Evolutionary conservation across 1,139 yeast species (phyloP), one percentile per base, ranked within the genome.

Genomic region (Yamadazyma conglobata): DNA sequence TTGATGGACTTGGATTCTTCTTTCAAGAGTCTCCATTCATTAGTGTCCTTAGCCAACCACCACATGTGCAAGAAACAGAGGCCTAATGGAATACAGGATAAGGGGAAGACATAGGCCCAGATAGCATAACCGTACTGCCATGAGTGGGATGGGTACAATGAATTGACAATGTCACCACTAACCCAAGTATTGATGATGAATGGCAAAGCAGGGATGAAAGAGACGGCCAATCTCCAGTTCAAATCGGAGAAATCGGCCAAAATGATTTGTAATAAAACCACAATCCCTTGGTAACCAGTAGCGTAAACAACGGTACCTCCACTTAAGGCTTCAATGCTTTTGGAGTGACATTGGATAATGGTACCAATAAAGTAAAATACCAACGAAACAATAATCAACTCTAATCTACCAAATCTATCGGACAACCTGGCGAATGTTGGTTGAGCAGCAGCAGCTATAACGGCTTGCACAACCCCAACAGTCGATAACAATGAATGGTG

Each of bases 61-160:
- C 66, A 52, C 82, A 80, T 78, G 51, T 79, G 82, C 8, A 65
- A 22, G 46, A 78, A 60, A 44, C 80, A 70, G 8, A 40, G 38
- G 17, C 78, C 44, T 34, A 83, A 56, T 15, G 91, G 91, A 14
- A 82, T 35, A 44, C 79, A 64, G 5, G 74, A 52, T 19, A 80
- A 61, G 16, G 91, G 89, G 60, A 79, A 70, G 38, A 83, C 79
- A 48, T 80, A 78, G 1, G 88, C 88, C 85, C 85, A 83, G 73
- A 82, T 80, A 24, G 82, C 89, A 44, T 81, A 77, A 45, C 80
- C 79, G 77, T 80, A 82, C 22, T 73, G 67, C 93, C 93, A 82
- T 2, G 56, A 40, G 51, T 62, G 55, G 6, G 35, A 24, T n/a
- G 47, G 42, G 19, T 47, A 48, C 24, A 54, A 44, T n/a, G 45